Base-by-base conservation (phyloP, 768 basidiomycete genomes). In the Termitomyces sp. region DNA sequence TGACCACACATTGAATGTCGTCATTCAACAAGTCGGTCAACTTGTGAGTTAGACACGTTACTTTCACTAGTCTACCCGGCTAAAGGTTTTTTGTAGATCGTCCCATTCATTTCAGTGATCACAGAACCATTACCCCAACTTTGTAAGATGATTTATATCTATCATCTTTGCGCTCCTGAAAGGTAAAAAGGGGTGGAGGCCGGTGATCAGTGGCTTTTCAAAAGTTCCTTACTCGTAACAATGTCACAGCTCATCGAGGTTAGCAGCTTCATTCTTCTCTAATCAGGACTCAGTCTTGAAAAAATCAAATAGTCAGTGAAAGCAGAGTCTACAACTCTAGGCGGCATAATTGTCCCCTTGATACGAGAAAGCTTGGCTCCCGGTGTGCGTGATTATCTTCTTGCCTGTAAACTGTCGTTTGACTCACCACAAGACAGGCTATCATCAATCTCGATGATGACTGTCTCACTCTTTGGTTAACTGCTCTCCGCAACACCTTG, bases 361-460 rank as follows among this genome's bases (percentile, higher is more conserved):
- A 75, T 93, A 33, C 79, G 76, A 60, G 84, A 88, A 64, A 82
- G 87, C 64, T 68, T 90, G 54, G 74, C 79, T 20, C 80, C 83
- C 22, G 77, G 73, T 14, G 87, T 85, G 63, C 63, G 76, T 71
- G 24, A 16, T 53, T 28, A 22, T 16, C 9, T 32, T 52, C 36
- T 24, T n/a, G 22, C 26, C 35, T 51, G 28, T 33, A 20, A 36
- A 48, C 16, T 16, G 48, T 28, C 6, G 11, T 35, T 56, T 55
- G 46, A 66, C 26, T 60, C 57, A 26, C 59, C 48, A 55, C 53
- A 61, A 50, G 61, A 52, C 60, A 92, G 90, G 78, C 76, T 32
- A 76, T 79, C n/a, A 71, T 79, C 36, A 79, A 88, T 60, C 78
- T 96, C 24, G 92, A 95, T 62, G 83, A 85, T 59, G 93, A 95